Base-by-base conservation (phyloP, 352 stramenopile species). In the Phytophthora macrochlamydospora region DNA sequence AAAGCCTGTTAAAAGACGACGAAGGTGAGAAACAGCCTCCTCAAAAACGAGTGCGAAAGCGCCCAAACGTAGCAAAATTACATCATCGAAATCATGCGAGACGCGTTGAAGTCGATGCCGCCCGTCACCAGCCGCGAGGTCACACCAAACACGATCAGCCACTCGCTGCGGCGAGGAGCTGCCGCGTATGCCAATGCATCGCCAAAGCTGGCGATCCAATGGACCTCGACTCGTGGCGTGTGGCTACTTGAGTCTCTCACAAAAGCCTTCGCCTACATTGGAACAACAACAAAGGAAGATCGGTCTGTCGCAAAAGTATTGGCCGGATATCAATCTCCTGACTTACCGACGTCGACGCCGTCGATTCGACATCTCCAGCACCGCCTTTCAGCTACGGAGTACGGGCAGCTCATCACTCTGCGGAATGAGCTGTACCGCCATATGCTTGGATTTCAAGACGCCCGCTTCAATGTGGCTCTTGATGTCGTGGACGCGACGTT, bases 221-320 rank as follows among this genome's bases (percentile, higher is more conserved):
- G 57, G 53, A 66, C 71, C 0, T 73, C 62, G 1, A 76, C 53
- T 24, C 29, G 59, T 0, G 60, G 63, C 0, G 40, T 65, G 13
- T 68, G 51, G 51, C 18, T 73, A 6, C 40, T 69, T 2, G 65
- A 64, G 3, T 73, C 56, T 0, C 53, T 65, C 2, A 65, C 55
- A 2, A 71, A 77, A 18, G 48, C 56, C 0, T 71, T 73, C 35
- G 69, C 55, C 12, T 71, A 73, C 52, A 79, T 76, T 49, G 65
- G 60, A 31, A 64, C 33, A 3, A 71, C 52, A 4, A 61, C 54
- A 40, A 37, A 42, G 1, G 70, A 69, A 14, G 65, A 70, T 46
- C 58, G 56, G 50, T 8, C 44, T 8, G 62, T 75, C 2, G 65
- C 14, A 0, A 72, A 75, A 42, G 59, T 67, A 1, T 30, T 73